phyloP scores from a whole-genome alignment of 495 filamentous ascomycete genomes.

The Penicillium diatomitis region DNA sequence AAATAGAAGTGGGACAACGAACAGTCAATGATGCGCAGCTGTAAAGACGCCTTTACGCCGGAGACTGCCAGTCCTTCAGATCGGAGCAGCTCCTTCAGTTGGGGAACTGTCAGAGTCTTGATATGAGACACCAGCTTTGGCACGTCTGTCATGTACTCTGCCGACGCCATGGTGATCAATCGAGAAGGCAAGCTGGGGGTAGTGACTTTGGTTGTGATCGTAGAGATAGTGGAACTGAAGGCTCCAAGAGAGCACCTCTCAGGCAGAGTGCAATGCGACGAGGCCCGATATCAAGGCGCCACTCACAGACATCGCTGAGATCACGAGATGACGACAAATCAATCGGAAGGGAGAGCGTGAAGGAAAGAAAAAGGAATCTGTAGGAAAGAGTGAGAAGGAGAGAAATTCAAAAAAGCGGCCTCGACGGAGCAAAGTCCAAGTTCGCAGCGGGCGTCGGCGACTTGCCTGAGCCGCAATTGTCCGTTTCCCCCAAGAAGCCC shows the following conservation, averaged over 20 bases:
- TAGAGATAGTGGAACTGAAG: background rate
- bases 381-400: too few species aligned
- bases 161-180: conserved; percentile 35
- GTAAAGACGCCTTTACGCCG: conserved; percentile 73
- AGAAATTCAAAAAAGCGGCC: too few species aligned
- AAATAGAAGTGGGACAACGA: conserved; percentile 26
- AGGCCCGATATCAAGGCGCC: conserved; percentile 6
- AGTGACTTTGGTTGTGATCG: background rate
- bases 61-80: conserved; percentile 59
- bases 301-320: conserved; percentile 16
- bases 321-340: background rate
- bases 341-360: background rate
- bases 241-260: background rate
- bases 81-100: conserved; percentile 65
- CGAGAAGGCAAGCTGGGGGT: background rate
- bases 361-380: conserved; percentile 1
- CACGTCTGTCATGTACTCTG: conserved; percentile 29
- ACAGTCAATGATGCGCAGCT: conserved; percentile 69
- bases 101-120: conserved; percentile 57
- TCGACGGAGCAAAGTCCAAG: too few species aligned
- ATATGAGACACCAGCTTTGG: conserved; percentile 35
- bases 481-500: conserved; percentile 12
- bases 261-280: conserved; percentile 13
- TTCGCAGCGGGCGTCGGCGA: too few species aligned
- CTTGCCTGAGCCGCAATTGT: conserved; percentile 11